Conservation (phyloP, 2,329 filamentous ascomycete species). For the Colletotrichum godetiae region DNA sequence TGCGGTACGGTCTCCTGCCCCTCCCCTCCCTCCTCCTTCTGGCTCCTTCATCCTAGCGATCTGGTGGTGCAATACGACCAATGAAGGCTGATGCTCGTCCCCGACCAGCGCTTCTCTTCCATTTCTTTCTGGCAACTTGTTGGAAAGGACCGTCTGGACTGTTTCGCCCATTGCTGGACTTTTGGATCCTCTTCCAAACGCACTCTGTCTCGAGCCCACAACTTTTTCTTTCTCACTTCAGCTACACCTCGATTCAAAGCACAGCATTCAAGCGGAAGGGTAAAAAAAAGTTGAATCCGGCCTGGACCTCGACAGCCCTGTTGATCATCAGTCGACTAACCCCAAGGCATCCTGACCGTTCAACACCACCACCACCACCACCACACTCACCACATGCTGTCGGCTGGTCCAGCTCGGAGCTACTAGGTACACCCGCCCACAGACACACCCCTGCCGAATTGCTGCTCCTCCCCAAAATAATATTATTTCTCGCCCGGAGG, state of each 20-base stretch:
- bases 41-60: conserved; percentile 31
- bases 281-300: conserved; percentile 21
- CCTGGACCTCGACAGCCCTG: conserved; percentile 30
- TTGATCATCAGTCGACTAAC: conserved; percentile 33
- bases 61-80: conserved; percentile 21
- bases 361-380: conserved; percentile 24
- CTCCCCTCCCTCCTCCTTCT: conserved; percentile 31
- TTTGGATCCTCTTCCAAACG: conserved; percentile 24
- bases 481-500: conserved; percentile 38
- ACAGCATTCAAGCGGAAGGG: neutral
- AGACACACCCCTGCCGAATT: conserved; percentile 38
- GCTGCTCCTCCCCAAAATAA: conserved; percentile 39
- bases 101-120: conserved; percentile 30
- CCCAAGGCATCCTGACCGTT: conserved; percentile 26
- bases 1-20: conserved; percentile 3
- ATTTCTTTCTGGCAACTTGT: conserved; percentile 17
- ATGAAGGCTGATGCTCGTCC: conserved; percentile 29
- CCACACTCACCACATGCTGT: conserved; percentile 30
- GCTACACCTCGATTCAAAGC: conserved; percentile 15
- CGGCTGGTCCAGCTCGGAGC: conserved; percentile 34
- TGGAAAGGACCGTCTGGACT: conserved; percentile 30
- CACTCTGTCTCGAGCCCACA: conserved; percentile 32
- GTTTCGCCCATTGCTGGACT: conserved; percentile 32
- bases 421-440: conserved; percentile 36
- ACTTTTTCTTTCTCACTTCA: conserved; percentile 26